Evolutionary conservation across 441 rosid species (phyloP), one percentile per base, ranked within the genome.

Genomic region (Capsella rubella): DNA sequence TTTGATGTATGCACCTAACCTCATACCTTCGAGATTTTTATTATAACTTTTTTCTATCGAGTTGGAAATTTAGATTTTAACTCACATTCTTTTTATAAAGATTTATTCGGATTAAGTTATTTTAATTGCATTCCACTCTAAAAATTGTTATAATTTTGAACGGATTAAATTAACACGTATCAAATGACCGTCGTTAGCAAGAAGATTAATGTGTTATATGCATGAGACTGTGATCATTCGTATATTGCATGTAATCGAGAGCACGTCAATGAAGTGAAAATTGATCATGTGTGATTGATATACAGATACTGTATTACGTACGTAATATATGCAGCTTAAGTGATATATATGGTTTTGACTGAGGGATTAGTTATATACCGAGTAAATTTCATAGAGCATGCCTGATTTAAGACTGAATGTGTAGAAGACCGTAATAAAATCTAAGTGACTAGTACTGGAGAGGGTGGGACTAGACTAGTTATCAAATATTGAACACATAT

Each of bases 1-100:
- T 74, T 66, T 37, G 4, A 9, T 49, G 53, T 66, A 49, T 58
- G 72, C 60, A 74, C 61, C 72, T 49, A 74, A 57, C 66, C 32
- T 54, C 42, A 51, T 45, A 13, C 70, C 49, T 43, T 52, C 34
- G 25, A 21, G 2, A 10, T 6, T 18, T 53, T 13, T 10, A 6
- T 37, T 11, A 37, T 37, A 37, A 3, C n/a, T 37, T 37, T 2
- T 3, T 39, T 39, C 9, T 3, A 9, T 37, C 3, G 42, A 37
- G 42, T 37, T 37, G 42, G 13, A 37, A 10, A 0, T 37, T 39
- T 15, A 56, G 61, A 56, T 34, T 32, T 31, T 13, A 56, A 54
- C 35, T 28, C 32, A 43, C 47, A 43, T 43, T 13, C 14, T 13
- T 12, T 43, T 14, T 1, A 14, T 1, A 43, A 5, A 43, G 3